Evolutionary conservation across 2,329 filamentous ascomycete species (phyloP).

Genomic region (Achaetomium macrosporum): DNA sequence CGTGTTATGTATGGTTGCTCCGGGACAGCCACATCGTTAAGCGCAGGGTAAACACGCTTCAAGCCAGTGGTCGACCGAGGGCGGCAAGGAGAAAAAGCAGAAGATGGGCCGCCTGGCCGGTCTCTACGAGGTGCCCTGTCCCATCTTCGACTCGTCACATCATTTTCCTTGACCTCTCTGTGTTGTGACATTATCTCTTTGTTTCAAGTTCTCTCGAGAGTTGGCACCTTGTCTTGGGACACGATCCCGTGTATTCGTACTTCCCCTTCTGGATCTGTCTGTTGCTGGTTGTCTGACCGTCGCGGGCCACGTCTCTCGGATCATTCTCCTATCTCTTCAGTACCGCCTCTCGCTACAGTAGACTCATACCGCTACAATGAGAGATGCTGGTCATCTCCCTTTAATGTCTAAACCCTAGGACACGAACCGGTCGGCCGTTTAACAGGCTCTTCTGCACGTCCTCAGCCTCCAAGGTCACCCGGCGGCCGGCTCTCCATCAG

Average conservation of each 20-base stretch:
- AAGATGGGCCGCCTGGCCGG: constrained; percentile 1
- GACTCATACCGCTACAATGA: constrained; percentile 11
- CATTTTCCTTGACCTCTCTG: constrained; percentile 1
- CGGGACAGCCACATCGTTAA: constrained; percentile 12
- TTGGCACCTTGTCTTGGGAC: background rate
- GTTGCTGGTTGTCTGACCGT: background rate
- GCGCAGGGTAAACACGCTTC: constrained; percentile 4
- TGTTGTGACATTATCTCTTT: background rate
- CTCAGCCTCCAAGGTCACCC: constrained; percentile 15
- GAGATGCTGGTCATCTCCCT: constrained; percentile 27
- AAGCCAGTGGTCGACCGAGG: background rate
- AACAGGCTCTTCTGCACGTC: constrained; percentile 3
- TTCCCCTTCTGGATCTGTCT: constrained; percentile 4
- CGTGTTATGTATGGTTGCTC: no score
- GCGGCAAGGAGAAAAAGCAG: constrained; percentile 7
- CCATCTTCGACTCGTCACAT: constrained; percentile 2
- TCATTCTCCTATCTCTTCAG: constrained; percentile 16
- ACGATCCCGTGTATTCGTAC: constrained; percentile 1
- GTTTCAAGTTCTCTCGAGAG: constrained; percentile 21
- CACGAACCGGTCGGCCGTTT: constrained; percentile 9
- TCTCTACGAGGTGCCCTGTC: background rate
- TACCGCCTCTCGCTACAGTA: constrained; percentile 6
- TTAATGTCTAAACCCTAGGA: constrained; percentile 24
- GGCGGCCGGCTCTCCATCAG: constrained; percentile 6
- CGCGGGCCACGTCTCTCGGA: constrained; percentile 5